Conservation (phyloP, 345 rosid species). For the Salix purpurea region DNA sequence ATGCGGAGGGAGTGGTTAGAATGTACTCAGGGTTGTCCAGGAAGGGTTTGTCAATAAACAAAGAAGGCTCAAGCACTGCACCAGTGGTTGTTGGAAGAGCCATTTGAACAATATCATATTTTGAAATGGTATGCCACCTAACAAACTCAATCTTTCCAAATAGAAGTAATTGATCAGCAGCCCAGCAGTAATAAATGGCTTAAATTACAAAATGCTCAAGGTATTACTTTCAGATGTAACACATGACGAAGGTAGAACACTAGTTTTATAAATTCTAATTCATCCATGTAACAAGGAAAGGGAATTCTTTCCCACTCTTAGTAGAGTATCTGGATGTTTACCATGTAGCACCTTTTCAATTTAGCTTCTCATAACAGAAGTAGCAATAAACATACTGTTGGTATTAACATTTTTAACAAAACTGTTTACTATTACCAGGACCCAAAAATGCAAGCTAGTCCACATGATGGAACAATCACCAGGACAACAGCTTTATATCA, state of each 20-base stretch:
- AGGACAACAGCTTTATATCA: slow-evolving; percentile 2
- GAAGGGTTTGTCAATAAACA: background rate
- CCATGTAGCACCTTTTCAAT: background rate
- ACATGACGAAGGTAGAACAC: background rate
- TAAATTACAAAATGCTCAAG: background rate
- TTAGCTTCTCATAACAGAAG: background rate
- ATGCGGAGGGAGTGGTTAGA: background rate
- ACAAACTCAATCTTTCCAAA: background rate
- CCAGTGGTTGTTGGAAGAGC: background rate
- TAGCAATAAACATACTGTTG: background rate
- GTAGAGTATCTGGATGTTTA: background rate
- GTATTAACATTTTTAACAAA: background rate
- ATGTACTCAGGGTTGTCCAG: background rate
- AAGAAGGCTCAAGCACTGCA: background rate
- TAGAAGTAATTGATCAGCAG: background rate
- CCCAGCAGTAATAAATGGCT: background rate
- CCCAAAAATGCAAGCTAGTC: background rate
- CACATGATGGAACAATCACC: background rate
- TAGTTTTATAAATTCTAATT: background rate
- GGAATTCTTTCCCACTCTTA: background rate
- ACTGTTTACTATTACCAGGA: background rate
- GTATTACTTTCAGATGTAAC: background rate
- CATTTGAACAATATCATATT: background rate
- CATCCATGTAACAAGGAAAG: background rate
- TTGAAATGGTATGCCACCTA: background rate